phyloP scores from a whole-genome alignment of 2,329 filamentous ascomycete species.

The Cercospora sp. region DNA sequence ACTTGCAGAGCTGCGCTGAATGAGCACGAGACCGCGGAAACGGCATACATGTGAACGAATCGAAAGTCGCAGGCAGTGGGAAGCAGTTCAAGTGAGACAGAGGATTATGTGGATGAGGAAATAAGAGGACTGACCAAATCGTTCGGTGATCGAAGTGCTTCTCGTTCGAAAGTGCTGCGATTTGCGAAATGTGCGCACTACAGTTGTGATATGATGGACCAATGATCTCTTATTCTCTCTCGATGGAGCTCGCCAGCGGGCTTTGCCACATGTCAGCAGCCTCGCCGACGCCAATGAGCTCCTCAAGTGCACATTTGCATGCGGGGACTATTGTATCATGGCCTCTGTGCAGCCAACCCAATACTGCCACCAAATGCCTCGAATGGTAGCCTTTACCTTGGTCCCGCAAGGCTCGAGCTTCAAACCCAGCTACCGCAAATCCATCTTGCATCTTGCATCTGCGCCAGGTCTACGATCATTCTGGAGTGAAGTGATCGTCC shows the following conservation, averaged over 20 bases:
- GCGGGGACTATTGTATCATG: too few species aligned
- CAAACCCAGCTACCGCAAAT: too few species aligned
- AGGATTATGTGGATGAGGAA: not conserved
- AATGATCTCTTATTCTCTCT: not conserved
- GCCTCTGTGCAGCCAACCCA: too few species aligned
- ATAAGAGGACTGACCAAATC: not conserved
- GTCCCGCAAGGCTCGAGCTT: too few species aligned
- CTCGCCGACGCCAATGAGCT: too few species aligned
- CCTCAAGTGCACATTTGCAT: too few species aligned
- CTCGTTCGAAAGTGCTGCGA: not conserved
- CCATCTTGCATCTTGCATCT: too few species aligned
- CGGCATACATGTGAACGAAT: not conserved
- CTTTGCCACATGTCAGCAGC: too few species aligned
- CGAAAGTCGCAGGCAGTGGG: not conserved
- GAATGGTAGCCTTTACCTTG: too few species aligned
- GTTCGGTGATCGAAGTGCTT: not conserved
- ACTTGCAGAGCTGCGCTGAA: not conserved
- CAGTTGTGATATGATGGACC: not conserved
- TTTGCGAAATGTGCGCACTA: not conserved
- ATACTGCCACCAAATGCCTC: too few species aligned
- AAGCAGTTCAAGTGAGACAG: not conserved
- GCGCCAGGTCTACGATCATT: too few species aligned
- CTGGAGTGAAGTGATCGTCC: too few species aligned
- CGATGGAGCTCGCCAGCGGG: not conserved
- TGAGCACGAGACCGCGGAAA: not conserved